A percentile compares a stretch with the other conserved stretches of the same genome.
phyloP scores from a whole-genome alignment of 129 eudicot genomes.

The Pulicaria dysenterica region DNA sequence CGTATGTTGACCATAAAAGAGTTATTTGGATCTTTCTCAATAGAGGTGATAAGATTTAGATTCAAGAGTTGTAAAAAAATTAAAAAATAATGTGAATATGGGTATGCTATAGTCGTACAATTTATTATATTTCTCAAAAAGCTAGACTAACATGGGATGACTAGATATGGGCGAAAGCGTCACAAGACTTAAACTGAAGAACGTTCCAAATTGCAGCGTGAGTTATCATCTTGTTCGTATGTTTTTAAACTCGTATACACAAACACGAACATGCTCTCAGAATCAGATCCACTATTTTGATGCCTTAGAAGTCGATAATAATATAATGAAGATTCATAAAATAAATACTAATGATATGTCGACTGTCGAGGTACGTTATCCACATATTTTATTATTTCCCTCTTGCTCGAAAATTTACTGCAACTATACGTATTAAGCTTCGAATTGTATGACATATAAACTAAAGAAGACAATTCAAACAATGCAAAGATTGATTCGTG shows the following conservation, averaged over 20 bases:
- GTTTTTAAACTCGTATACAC: neutral
- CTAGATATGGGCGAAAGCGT: neutral
- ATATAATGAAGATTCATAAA: too few species aligned
- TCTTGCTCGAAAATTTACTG: too few species aligned
- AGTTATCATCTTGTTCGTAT: conserved; percentile 9
- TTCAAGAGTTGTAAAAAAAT: neutral
- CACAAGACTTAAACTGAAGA: neutral
- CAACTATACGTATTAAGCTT: too few species aligned
- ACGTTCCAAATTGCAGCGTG: neutral
- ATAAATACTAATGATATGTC: neutral
- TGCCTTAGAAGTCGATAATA: too few species aligned
- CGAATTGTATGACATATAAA: too few species aligned
- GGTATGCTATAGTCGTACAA: neutral
- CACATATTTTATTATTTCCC: too few species aligned
- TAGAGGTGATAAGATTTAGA: neutral
- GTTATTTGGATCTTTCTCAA: neutral
- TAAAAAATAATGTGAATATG: neutral
- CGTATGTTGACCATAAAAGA: neutral
- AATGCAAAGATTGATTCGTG: neutral
- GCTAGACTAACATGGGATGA: neutral
- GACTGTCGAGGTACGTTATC: too few species aligned
- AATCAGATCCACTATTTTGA: too few species aligned
- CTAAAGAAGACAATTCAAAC: too few species aligned
- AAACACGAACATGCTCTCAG: neutral
- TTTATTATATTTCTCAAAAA: neutral